Conservation (phyloP, 2,329 filamentous ascomycete genomes). For the Fusarium haematococcum region DNA sequence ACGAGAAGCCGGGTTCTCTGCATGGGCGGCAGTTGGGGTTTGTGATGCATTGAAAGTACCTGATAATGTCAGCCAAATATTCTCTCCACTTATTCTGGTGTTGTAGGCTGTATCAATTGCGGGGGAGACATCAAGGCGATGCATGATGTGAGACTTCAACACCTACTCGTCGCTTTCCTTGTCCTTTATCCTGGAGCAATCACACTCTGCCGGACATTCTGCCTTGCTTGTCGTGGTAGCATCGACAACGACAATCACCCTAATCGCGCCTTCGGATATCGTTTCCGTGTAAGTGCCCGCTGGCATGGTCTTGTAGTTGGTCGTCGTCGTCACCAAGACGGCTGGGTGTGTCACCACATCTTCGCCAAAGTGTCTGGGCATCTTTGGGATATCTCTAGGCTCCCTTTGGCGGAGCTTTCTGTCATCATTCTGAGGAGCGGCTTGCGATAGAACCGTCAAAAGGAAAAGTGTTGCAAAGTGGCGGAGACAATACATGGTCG, state of each 20-base stretch:
- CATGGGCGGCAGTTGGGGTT: conserved; percentile 43
- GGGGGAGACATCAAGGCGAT: not conserved
- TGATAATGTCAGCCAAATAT: conserved; percentile 12
- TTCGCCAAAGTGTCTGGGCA: not conserved
- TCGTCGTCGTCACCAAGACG: conserved; percentile 2
- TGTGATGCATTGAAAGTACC: conserved; percentile 47
- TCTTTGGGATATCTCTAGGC: not conserved
- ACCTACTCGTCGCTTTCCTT: conserved; percentile 43
- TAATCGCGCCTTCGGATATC: conserved; percentile 18
- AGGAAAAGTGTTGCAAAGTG: not conserved
- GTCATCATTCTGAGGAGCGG: conserved; percentile 1
- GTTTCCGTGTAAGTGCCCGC: conserved; percentile 42
- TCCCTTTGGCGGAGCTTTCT: not conserved
- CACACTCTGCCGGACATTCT: conserved; percentile 37
- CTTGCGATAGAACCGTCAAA: not conserved
- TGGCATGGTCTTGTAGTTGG: conserved; percentile 42
- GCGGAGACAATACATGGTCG: conserved; percentile 1
- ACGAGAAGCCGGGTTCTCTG: conserved; percentile 27
- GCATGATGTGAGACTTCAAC: not conserved
- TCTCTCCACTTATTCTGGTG: not conserved
- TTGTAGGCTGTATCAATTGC: not conserved
- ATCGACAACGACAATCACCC: conserved; percentile 35
- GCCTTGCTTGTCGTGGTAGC: conserved; percentile 17
- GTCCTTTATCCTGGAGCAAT: conserved; percentile 44
- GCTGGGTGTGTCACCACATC: not conserved